Base-by-base conservation (phyloP, 2,329 filamentous ascomycete genomes). In the Colletotrichum falcatum region DNA sequence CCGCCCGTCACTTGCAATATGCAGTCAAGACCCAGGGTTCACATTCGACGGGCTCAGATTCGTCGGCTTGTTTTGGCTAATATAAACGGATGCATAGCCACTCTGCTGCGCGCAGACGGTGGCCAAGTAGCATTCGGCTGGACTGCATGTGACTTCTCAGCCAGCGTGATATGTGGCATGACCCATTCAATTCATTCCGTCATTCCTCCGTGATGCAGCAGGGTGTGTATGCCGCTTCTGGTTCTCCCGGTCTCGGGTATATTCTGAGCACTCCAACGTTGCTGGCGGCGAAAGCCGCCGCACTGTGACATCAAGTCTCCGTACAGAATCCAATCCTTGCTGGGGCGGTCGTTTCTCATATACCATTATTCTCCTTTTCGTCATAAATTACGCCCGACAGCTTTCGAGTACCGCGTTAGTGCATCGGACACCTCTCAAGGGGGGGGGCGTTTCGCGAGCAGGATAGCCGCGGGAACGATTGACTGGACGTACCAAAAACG, bases 401-500 rank as follows among this genome's bases (percentile, higher is more conserved):
- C 60, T 58, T 9, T 11, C 11, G 1, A 12, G 5, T 42, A 1
- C 18, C 16, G 2, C 3, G 14, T 58, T 28, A 58, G 35, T 7
- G 28, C 18, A n/a, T 46, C 3, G 8, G 8, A 5, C 20, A 5
- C 18, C n/a, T n/a, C 5, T 3, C 5, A 23, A 9, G 9, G 9
- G n/a, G 23, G 44, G 12, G 23, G 9, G 8, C 3, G 1, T 54
- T n/a, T 5, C 2, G 1, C 0, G 2, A 54, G 18, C 18, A n/a
- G 28, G 3, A 35, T 44, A 6, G 33, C 2, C 11, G 8, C n/a
- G n/a, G 8, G 8, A 14, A 30, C 2, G n/a, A 39, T 11, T 4
- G 1, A 16, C n/a, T n/a, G n/a, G n/a, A 42, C 65, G 12, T 42
- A 67, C 60, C 65, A 64, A 28, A 1, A 56, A 67, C 7, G 65